These are phyloP conservation scores for Sporisorium reilianum DNA, from an alignment of 1,284 basidiomycete species.

Conservation along the genomic window DNA sequence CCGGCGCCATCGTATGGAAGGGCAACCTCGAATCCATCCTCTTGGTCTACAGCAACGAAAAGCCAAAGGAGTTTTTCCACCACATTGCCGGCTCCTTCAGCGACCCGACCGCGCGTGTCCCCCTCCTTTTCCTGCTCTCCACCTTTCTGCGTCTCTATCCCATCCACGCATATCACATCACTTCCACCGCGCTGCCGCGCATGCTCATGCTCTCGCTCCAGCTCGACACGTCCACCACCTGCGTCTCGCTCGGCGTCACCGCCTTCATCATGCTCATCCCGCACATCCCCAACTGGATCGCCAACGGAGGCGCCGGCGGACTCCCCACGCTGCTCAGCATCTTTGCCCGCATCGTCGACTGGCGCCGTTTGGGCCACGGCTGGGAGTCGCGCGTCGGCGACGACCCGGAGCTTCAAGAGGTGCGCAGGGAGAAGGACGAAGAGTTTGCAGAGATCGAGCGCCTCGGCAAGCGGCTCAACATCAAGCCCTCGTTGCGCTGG, in stretches of 20 bases:
- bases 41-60: slow-evolving; percentile 54
- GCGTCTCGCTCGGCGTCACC: slow-evolving; percentile 57
- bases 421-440: slow-evolving; percentile 54
- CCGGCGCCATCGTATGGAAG: slow-evolving; percentile 50
- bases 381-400: slow-evolving; percentile 55
- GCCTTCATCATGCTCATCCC: slow-evolving; percentile 66
- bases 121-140: slow-evolving; percentile 62
- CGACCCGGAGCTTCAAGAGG: slow-evolving; percentile 34
- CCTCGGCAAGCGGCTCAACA: slow-evolving; percentile 55
- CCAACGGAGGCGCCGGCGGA: slow-evolving; percentile 58
- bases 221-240: slow-evolving; percentile 59
- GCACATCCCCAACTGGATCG: slow-evolving; percentile 65
- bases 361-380: slow-evolving; percentile 53
- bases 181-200: slow-evolving; percentile 55
- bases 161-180: slow-evolving; percentile 65
- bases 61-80: slow-evolving; percentile 65
- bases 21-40: slow-evolving; percentile 61
- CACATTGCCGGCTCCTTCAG: slow-evolving; percentile 57
- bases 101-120: slow-evolving; percentile 47
- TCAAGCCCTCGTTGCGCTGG: slow-evolving; percentile 54
- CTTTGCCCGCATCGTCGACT: slow-evolving; percentile 63
- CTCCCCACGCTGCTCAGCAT: slow-evolving; percentile 60
- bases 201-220: slow-evolving; percentile 57
- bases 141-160: slow-evolving; percentile 63
- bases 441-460: slow-evolving; percentile 56